phyloP scores from a whole-genome alignment of 2,329 filamentous ascomycete genomes.

The Amauroascus niger region DNA sequence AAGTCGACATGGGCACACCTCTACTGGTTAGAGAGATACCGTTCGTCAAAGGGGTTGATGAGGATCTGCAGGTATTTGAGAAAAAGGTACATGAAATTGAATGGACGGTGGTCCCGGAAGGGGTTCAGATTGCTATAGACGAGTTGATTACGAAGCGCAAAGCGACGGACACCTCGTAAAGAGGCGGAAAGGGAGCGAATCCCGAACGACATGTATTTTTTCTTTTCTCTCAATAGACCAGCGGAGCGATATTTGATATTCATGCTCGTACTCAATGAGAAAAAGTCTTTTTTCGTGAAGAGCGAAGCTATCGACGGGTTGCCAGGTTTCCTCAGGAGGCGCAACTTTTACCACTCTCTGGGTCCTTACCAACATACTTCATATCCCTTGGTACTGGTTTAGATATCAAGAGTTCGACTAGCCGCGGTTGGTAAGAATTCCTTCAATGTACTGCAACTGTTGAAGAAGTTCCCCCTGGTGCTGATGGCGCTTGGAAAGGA shows the following conservation, averaged over 20 bases:
- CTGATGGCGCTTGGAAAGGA: neutral
- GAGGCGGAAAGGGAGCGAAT: neutral
- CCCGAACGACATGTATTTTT: neutral
- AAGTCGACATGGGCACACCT: conserved; percentile 70
- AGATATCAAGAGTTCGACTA: neutral
- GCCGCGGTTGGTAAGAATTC: neutral
- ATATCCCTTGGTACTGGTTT: neutral
- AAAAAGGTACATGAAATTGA: conserved; percentile 65
- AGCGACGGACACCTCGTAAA: neutral
- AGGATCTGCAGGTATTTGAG: conserved; percentile 57
- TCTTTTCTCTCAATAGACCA: neutral
- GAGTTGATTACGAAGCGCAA: conserved; percentile 22
- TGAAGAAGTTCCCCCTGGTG: neutral
- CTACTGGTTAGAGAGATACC: conserved; percentile 62
- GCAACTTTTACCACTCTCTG: neutral
- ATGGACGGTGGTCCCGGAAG: conserved; percentile 69
- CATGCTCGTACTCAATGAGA: neutral
- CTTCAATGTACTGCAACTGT: neutral
- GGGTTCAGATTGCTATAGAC: conserved; percentile 39
- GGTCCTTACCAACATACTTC: neutral
- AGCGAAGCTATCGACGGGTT: neutral
- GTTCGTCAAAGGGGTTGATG: conserved; percentile 49
- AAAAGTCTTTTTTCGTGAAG: neutral
- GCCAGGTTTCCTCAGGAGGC: neutral
- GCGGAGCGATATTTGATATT: neutral